Evolutionary conservation across 768 basidiomycete genomes (phyloP), one percentile per base, ranked within the genome.

Genomic region (Austroboletus festivus): DNA sequence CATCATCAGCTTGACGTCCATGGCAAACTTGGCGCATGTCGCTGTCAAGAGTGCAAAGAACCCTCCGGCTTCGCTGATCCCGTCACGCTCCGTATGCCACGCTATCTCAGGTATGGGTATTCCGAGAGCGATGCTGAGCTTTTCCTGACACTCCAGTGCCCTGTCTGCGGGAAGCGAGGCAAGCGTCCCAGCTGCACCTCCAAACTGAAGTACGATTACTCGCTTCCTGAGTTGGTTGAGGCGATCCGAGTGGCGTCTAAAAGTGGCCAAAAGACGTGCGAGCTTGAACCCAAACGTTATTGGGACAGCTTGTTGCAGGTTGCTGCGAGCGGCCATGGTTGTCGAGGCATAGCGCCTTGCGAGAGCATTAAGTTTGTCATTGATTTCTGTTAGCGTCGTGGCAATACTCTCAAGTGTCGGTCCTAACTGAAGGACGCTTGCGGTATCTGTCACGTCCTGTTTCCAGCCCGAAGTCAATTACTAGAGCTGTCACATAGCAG

Each of bases 371-470:
- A 75, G 65, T 11, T 51, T 46, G 28, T 51, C 46, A 18, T 55
- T 59, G 21, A 75, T 73, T 2, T 49, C 48, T 11, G 54, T 52
- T 21, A 76, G 52, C 3, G 67, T 56, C 6, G 52, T 20, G 2
- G 56, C 57, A n/a, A 72, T 52, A 13, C 74, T 56, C 28, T 60
- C 48, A 35, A 73, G 64, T 4, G 73, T 77, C 50, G 70, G 67
- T 3, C 61, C 63, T 20, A 77, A 54, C 53, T 75, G 75, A 7
- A 75, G 64, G 37, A 74, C 54, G 1, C 73, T 75, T 7, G 74
- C 65, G 5, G 75, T 77, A 34, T 76, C 75, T n/a, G 72, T 75
- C 4, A 77, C 73, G 51, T 77, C 75, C 76, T 76, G 38, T 37
- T 45, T 31, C 35, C n/a, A 31, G 18, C 10, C 13, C 5, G n/a